Base-by-base conservation (phyloP, 164 flowering plant species). In the Nymphaea colorata region DNA sequence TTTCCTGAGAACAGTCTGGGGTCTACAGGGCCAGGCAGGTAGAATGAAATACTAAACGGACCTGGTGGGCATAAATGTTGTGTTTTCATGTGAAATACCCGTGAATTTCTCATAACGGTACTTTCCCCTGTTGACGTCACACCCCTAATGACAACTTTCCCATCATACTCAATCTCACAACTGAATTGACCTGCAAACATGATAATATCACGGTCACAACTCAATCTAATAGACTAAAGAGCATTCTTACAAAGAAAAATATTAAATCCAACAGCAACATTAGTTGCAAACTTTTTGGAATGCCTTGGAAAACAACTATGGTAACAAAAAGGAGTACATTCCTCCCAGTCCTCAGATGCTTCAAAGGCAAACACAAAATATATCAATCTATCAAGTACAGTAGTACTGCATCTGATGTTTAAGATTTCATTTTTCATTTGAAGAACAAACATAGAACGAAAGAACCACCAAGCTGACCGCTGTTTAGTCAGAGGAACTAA, bases 1-100 rank as follows among this genome's bases (percentile, higher is more conserved):
- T 64, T 60, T 1, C 79, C 81, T 36, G 67, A 62, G 66, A 76
- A 77, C 70, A 85, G 64, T 72, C 87, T 77, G 4, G 93, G 93
- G 65, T 87, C 88, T 6, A 86, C 90, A 4, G 84, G 87, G 16
- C 89, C 93, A 0, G 93, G 93, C 43, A 87, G 78, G 8, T 61
- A 75, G 67, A 84, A 87, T 5, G 76, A 75, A 16, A 85, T 43
- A 0, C 76, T 62, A 73, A 87, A 87, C 4, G 82, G 84, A 17
- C 93, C 88, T 4, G 90, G 79, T 3, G 88, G 81, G 76, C 84
- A 80, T 61, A 83, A 69, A 64, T 82, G 80, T 72, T 78, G 75
- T 25, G 79, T 67, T 67, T 62, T 82, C 82, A 85, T 81, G 63
- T 77, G 73, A 67, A 74, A 86, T 2, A 74, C 79, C 5, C 76